Base-by-base conservation (phyloP, 177 flowering plant genomes). In the Telopea speciosissima region DNA sequence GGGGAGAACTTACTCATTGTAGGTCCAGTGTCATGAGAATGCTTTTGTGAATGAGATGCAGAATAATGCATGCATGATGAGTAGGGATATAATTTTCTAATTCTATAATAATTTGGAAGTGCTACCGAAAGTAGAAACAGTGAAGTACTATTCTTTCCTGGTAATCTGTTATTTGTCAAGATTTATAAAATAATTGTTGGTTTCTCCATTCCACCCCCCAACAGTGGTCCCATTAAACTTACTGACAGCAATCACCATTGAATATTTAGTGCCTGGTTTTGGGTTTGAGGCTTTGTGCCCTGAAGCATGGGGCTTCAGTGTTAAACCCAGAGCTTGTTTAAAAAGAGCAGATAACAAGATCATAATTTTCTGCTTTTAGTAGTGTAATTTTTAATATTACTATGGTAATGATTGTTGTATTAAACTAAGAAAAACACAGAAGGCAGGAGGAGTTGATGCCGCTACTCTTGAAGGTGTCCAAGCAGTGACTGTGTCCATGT, bases 361-460 rank as follows among this genome's bases (percentile, higher is more conserved):
- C 54, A 12, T 49, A 49, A 49, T 6, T 49, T 49, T 49, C 17
- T 49, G 19, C 13, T 49, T 12, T 16, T 49, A 49, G 2, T 49
- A 49, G 14, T 49, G 54, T 49, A 13, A 49, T 49, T 49, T 7
- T 5, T n/a, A 0, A 26, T 63, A 31, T 16, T 31, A 31, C 1
- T 63, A 9, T 25, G 65, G 10, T 62, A 0, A 26, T 25, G 5
- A 62, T 25, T 63, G 21, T 62, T 6, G 17, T 16, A 63, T 63
- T 63, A 28, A 28, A 40, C 42, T 63, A 28, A 28, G 42, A 63
- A 40, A 63, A 63, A 28, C 66, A 63, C 42, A 63, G 66, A 28
- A 31, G 42, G 12, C 42, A 31, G 66, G 40, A 19, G 19, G 42
- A 17, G 66, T 25, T 26, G 66, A 28, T 19, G 66, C 42, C 11